Evolutionary conservation across 163 green algal species (phyloP), one percentile per base, ranked within the genome.

Genomic region (Chlorella variabilis): DNA sequence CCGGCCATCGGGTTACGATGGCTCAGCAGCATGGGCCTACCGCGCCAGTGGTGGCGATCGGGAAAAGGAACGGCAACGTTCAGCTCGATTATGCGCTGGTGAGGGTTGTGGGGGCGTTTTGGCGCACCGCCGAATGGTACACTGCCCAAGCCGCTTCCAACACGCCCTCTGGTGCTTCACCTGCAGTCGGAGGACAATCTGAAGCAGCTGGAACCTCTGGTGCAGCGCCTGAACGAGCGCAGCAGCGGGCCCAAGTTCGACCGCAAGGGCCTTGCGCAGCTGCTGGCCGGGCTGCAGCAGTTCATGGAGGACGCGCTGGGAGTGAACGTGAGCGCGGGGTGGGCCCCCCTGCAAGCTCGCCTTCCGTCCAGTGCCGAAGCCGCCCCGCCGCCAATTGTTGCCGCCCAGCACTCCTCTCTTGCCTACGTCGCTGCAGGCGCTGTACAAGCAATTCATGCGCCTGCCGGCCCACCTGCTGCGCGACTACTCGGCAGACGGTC

Each of bases 301-400:
- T 98, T 98, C 70, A 92, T 95, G 89, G 94, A 98, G 87, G 89
- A 93, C 38, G 91, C 91, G 15, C 86, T 96, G 65, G 94, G 94
- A n/a, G 86, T 87, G 38, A 91, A 96, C 41, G 93, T 97, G 29
- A 51, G 75, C n/a, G 9, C 21, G 23, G 29, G 8, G n/a, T 17
- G 29, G 38, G 8, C 20, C 4, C 18, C n/a, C 25, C 7, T 18
- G 54, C 54, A 23, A 54, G 45, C 11, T 11, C 54, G 18, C 54
- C 54, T 63, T 63, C n/a, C n/a, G 18, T n/a, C 23, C 54, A 29
- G 9, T 29, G 54, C 54, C 23, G 54, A 9, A 33, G 9, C 6
- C 13, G 2, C 38, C 48, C 20, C 17, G 8, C 33, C 33, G n/a
- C n/a, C n/a, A n/a, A n/a, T n/a, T n/a, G n/a, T n/a, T n/a, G n/a